These are phyloP conservation scores for Pythium phragmitis DNA, from an alignment of 352 stramenopile species.

Conservation along the genomic window DNA sequence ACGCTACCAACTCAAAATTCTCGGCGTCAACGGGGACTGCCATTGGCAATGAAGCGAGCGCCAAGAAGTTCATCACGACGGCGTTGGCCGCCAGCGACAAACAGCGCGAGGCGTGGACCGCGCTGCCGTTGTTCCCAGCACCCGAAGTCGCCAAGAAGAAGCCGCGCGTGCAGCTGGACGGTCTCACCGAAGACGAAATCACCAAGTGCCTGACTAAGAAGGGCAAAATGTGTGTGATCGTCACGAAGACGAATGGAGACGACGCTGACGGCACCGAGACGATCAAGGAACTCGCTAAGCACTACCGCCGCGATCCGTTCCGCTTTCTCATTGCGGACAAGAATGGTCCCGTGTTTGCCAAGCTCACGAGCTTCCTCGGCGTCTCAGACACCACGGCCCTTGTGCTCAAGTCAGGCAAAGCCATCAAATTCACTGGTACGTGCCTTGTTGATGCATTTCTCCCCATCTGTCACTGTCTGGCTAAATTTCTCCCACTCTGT, in stretches of 20 bases:
- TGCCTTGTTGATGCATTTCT: constrained; percentile 4
- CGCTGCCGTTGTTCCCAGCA: constrained; percentile 60
- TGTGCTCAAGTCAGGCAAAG: constrained; percentile 60
- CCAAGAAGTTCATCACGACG: constrained; percentile 60
- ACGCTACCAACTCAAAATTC: constrained; percentile 48
- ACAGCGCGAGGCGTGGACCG: constrained; percentile 30
- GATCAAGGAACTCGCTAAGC: constrained; percentile 66
- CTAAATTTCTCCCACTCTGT: not conserved
- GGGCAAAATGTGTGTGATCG: constrained; percentile 76
- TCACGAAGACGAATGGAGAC: constrained; percentile 29
- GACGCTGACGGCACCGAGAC: constrained; percentile 23
- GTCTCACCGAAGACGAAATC: constrained; percentile 37
- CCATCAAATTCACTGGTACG: constrained; percentile 64
- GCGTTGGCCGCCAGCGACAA: constrained; percentile 35
- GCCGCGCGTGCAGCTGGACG: constrained; percentile 45
- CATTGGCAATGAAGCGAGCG: constrained; percentile 41
- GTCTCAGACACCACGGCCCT: constrained; percentile 33
- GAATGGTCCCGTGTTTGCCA: constrained; percentile 37
- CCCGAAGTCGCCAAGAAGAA: constrained; percentile 75
- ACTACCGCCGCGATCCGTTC: constrained; percentile 77
- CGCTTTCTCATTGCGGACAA: constrained; percentile 46
- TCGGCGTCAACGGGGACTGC: constrained; percentile 27
- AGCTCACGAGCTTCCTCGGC: constrained; percentile 40
- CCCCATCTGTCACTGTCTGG: not conserved
- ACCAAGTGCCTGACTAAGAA: constrained; percentile 43